phyloP scores from a whole-genome alignment of 1,284 basidiomycete genomes.

The Neolentinus lepideus region DNA sequence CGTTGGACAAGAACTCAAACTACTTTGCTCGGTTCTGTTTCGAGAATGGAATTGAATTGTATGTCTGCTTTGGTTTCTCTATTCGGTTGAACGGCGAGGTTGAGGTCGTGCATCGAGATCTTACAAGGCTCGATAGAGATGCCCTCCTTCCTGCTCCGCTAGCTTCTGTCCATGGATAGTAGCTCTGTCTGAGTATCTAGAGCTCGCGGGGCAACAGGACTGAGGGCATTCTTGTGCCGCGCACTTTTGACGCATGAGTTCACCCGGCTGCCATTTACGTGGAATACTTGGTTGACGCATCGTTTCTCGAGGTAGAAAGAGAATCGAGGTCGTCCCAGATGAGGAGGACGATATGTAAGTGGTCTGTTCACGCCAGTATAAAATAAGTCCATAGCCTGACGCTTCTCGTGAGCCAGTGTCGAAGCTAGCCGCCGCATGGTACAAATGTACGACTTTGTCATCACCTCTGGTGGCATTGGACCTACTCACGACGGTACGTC shows the following conservation, averaged over 20 bases:
- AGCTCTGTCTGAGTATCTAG: too few relatives aligned
- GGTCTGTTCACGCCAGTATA: not conserved
- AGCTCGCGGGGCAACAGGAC: too few relatives aligned
- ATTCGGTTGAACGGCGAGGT: too few relatives aligned
- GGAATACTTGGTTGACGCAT: not conserved
- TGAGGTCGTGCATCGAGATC: not conserved
- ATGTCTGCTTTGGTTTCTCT: conserved; percentile 7
- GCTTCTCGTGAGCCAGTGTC: conserved; percentile 36
- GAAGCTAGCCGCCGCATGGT: conserved; percentile 84
- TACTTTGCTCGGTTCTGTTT: conserved; percentile 86
- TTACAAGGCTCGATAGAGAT: not conserved
- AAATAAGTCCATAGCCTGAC: not conserved
- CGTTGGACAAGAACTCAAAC: conserved; percentile 81
- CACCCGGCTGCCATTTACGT: not conserved
- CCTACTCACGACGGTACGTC: conserved; percentile 76
- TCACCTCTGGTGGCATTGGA: conserved; percentile 84
- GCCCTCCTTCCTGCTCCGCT: too few relatives aligned
- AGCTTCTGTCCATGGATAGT: too few relatives aligned
- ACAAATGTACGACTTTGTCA: conserved; percentile 79
- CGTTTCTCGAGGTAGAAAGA: conserved; percentile 44
- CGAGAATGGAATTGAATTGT: conserved; percentile 82
- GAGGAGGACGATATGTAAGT: conserved; percentile 84
- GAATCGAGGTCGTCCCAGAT: conserved; percentile 89
- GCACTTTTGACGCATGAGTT: not conserved
- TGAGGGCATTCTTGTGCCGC: not conserved